Percentiles rank a stretch among this genome's conserved stretches.
phyloP scores from a whole-genome alignment of 345 rosid genomes.

The Linum trigynum region DNA sequence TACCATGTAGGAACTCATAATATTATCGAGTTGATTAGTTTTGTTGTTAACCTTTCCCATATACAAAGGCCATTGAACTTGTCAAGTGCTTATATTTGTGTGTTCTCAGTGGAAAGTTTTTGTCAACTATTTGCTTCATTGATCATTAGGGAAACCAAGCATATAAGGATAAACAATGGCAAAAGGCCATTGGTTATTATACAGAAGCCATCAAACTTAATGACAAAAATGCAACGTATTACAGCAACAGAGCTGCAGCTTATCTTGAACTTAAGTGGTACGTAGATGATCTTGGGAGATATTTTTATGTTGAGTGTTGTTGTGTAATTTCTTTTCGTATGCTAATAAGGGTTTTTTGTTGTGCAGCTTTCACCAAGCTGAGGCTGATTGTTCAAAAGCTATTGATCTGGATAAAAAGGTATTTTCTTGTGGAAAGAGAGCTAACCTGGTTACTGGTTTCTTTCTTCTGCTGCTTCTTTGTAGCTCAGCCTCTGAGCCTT shows the following conservation, averaged over 20 bases:
- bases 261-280: constrained; percentile 76
- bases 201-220: constrained; percentile 81
- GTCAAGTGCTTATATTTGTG: not conserved
- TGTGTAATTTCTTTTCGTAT: constrained; percentile 1
- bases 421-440: not conserved
- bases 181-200: constrained; percentile 69
- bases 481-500: not conserved
- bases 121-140: constrained; percentile 12
- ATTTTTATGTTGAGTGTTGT: constrained; percentile 4
- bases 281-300: not conserved
- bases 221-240: constrained; percentile 58
- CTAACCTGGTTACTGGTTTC: not conserved
- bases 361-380: constrained; percentile 83
- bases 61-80: not conserved
- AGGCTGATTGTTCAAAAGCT: constrained; percentile 74
- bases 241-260: constrained; percentile 83
- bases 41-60: not conserved
- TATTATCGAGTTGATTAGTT: too few species aligned
- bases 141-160: constrained; percentile 76
- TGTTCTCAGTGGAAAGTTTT: not conserved
- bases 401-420: constrained; percentile 84
- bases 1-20: too few species aligned
- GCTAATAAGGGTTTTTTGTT: constrained; percentile 2
- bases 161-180: constrained; percentile 73
- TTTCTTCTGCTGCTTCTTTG: not conserved